These are phyloP conservation scores for Musa acuminata DNA, from an alignment of 176 grass and related monocot species.

Conservation along the genomic window DNA sequence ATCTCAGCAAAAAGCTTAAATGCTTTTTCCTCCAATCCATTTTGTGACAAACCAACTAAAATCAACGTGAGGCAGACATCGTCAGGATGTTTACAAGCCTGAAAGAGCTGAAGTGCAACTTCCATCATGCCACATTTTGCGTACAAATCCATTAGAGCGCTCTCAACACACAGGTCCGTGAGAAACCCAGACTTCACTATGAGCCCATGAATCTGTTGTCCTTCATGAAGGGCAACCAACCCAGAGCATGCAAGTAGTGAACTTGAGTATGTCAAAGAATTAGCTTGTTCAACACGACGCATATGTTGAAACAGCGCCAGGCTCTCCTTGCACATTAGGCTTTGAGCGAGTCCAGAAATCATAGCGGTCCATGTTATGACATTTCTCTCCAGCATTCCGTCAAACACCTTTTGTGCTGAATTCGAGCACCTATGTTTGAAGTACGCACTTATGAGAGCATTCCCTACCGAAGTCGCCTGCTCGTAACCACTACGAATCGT, in stretches of 20 bases:
- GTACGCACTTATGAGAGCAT: constrained; percentile 58
- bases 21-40: constrained; percentile 52
- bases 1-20: constrained; percentile 53
- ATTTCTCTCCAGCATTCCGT: constrained; percentile 41
- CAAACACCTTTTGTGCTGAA: constrained; percentile 40
- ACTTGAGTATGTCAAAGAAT: constrained; percentile 49
- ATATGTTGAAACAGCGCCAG: constrained; percentile 45
- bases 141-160: constrained; percentile 80
- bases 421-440: constrained; percentile 33
- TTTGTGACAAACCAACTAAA: constrained; percentile 75
- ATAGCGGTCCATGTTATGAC: constrained; percentile 81
- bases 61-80: constrained; percentile 63
- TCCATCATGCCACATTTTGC: constrained; percentile 81
- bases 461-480: constrained; percentile 35
- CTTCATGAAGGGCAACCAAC: constrained; percentile 38
- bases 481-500: constrained; percentile 32
- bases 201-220: constrained; percentile 68
- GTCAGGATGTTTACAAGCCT: constrained; percentile 44
- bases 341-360: constrained; percentile 61
- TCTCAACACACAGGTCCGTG: constrained; percentile 46
- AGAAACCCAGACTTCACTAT: constrained; percentile 48
- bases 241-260: constrained; percentile 55
- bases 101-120: constrained; percentile 56
- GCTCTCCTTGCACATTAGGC: constrained; percentile 37
- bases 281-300: constrained; percentile 41